These are phyloP conservation scores for Lasiosphaeris hirsuta DNA, from an alignment of 495 filamentous ascomycete species.

Conservation along the genomic window DNA sequence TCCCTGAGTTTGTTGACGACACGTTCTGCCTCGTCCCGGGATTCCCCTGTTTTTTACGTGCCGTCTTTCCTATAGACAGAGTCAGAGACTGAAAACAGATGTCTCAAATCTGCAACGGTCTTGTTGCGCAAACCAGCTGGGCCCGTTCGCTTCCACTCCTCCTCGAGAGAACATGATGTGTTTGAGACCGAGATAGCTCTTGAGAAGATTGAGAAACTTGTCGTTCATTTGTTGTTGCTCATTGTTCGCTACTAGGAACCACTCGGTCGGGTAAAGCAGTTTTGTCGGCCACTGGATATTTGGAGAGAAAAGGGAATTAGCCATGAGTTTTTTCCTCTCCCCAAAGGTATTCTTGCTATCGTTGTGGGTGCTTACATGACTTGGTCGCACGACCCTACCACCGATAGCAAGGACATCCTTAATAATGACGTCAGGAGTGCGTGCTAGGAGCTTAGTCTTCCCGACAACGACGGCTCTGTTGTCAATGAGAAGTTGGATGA, in stretches of 20 bases:
- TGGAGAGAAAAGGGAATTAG: no score
- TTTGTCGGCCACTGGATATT: not conserved
- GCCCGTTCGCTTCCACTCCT: not conserved
- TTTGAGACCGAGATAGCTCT: not conserved
- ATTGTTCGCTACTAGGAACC: not conserved
- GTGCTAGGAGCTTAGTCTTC: no score
- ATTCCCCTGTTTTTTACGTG: not conserved
- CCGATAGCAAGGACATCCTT: no score
- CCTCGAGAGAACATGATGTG: not conserved
- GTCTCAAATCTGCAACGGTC: not conserved
- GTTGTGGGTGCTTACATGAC: no score
- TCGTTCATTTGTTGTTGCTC: not conserved
- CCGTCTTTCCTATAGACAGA: not conserved
- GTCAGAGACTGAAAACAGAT: not conserved
- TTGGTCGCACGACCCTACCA: no score
- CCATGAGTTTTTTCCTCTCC: no score
- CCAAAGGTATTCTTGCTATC: no score
- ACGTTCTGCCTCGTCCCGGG: not conserved
- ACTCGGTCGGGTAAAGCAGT: slow-evolving; percentile 1
- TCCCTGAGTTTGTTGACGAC: not conserved
- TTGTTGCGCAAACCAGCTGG: not conserved
- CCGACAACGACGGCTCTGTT: no score
- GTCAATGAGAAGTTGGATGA: no score
- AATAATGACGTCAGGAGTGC: no score
- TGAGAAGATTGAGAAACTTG: not conserved